These are phyloP conservation scores for Clathrospora elynae DNA, from an alignment of 2,329 filamentous ascomycete species.

Conservation along the genomic window DNA sequence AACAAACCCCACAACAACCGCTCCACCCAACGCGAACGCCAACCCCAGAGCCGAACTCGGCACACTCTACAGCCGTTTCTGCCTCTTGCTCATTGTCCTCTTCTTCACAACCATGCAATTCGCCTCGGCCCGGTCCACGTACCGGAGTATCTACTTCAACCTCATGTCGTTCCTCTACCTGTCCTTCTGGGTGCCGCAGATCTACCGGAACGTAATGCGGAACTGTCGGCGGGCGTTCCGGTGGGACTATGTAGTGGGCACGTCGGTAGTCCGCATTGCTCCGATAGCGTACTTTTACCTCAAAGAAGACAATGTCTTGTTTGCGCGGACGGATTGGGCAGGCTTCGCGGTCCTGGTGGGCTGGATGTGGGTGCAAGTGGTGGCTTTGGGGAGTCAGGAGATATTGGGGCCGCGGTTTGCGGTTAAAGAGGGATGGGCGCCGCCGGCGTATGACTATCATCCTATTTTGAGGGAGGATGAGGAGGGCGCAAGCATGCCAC, in stretches of 20 bases:
- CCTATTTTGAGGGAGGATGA: slow-evolving; percentile 85
- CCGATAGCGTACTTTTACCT: slow-evolving; percentile 88
- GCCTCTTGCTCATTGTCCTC: slow-evolving; percentile 62
- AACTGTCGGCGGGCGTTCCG: slow-evolving; percentile 90
- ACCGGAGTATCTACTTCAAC: slow-evolving; percentile 63
- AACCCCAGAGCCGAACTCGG: slow-evolving; percentile 56
- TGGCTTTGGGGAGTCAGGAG: slow-evolving; percentile 79
- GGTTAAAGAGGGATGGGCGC: slow-evolving; percentile 69
- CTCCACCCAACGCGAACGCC: slow-evolving; percentile 26
- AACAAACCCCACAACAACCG: slow-evolving; percentile 24
- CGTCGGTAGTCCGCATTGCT: slow-evolving; percentile 76
- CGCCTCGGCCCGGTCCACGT: slow-evolving; percentile 59
- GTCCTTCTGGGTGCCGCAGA: slow-evolving; percentile 91
- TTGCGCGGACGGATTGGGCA: slow-evolving; percentile 69
- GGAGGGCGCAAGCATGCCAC: slow-evolving; percentile 74
- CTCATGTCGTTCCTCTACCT: slow-evolving; percentile 74
- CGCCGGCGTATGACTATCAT: slow-evolving; percentile 89
- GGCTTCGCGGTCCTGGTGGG: slow-evolving; percentile 68
- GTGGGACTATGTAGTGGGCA: slow-evolving; percentile 88
- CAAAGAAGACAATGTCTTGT: slow-evolving; percentile 77
- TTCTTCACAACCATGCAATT: slow-evolving; percentile 66
- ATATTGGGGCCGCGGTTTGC: slow-evolving; percentile 88
- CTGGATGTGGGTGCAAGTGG: slow-evolving; percentile 89
- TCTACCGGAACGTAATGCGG: slow-evolving; percentile 84
- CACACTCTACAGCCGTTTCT: slow-evolving; percentile 66